Evolutionary conservation across 345 rosid genomes (phyloP).

Genomic region (Citrus sp.): DNA sequence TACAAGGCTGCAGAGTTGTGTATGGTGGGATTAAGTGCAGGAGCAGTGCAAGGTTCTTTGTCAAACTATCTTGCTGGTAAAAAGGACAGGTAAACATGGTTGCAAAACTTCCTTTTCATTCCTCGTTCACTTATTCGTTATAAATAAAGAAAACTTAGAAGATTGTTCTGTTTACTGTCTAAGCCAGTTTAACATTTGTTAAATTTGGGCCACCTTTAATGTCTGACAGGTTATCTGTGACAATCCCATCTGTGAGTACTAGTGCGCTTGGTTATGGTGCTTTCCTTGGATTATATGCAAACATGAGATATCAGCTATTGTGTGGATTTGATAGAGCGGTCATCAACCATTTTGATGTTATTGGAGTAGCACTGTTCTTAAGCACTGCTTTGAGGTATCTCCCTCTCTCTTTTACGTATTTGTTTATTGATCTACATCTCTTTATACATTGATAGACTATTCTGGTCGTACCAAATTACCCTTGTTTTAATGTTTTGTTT

Average conservation of each 20-base stretch:
- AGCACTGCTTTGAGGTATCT: conserved; percentile 80
- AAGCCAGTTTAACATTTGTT: neutral
- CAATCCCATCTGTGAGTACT: conserved; percentile 63
- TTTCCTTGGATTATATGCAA: conserved; percentile 86
- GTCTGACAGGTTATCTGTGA: conserved; percentile 82
- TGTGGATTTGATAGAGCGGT: conserved; percentile 76
- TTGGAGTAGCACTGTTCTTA: conserved; percentile 84
- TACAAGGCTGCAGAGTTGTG: conserved; percentile 86
- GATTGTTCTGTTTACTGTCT: neutral
- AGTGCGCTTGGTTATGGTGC: conserved; percentile 89
- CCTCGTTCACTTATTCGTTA: neutral
- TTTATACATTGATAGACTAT: neutral
- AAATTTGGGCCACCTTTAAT: conserved; percentile 2
- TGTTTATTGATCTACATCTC: neutral
- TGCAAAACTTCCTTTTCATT: neutral
- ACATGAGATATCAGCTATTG: conserved; percentile 78
- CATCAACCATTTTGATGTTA: conserved; percentile 84
- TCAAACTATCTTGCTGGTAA: conserved; percentile 60
- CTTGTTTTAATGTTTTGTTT: neutral
- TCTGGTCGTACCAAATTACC: neutral
- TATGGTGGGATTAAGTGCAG: conserved; percentile 71
- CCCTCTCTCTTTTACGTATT: neutral
- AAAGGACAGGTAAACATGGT: conserved; percentile 63
- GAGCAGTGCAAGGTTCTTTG: conserved; percentile 81
- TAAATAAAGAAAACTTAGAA: neutral